Conservation (phyloP, 352 stramenopile species). For the Pythium brassicae region DNA sequence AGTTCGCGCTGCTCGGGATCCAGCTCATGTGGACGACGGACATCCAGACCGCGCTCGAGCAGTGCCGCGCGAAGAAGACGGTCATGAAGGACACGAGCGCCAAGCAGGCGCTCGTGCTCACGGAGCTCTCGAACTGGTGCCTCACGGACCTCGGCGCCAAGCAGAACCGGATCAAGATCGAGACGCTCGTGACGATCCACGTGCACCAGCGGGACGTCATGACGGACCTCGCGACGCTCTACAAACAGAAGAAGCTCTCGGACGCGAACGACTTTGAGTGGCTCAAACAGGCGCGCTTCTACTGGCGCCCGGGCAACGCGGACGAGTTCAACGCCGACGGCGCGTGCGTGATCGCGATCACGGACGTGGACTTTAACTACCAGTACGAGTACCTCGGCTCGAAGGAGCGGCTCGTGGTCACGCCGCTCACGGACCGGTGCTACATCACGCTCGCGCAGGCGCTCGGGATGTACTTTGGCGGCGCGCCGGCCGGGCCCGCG, state of each 20-base stretch:
- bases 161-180: conserved; percentile 97
- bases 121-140: conserved; percentile 95
- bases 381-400: conserved; percentile 97
- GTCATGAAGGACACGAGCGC: conserved; percentile 97
- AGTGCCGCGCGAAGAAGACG: conserved; percentile 95
- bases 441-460: conserved; percentile 98
- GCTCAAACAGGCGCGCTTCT: conserved; percentile 99
- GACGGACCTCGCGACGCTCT: conserved; percentile 90
- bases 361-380: conserved; percentile 98
- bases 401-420: conserved; percentile 97
- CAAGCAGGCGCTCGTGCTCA: conserved; percentile 92
- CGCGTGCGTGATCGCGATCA: conserved; percentile 96
- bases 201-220: conserved; percentile 98
- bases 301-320: conserved; percentile 92
- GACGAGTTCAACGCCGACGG: conserved; percentile 95
- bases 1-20: conserved; percentile 95
- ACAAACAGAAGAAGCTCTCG: conserved; percentile 95
- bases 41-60: conserved; percentile 93
- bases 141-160: conserved; percentile 95
- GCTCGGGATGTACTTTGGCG: conserved; percentile 98
- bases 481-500: conserved; percentile 91
- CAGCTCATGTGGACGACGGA: conserved; percentile 97
- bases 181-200: conserved; percentile 98
- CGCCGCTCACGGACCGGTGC: conserved; percentile 95
- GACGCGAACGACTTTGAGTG: conserved; percentile 99